Evolutionary conservation across 371 early-diverging fungal species (phyloP), one percentile per base, ranked within the genome.

Genomic region (Edhazardia aedis): DNA sequence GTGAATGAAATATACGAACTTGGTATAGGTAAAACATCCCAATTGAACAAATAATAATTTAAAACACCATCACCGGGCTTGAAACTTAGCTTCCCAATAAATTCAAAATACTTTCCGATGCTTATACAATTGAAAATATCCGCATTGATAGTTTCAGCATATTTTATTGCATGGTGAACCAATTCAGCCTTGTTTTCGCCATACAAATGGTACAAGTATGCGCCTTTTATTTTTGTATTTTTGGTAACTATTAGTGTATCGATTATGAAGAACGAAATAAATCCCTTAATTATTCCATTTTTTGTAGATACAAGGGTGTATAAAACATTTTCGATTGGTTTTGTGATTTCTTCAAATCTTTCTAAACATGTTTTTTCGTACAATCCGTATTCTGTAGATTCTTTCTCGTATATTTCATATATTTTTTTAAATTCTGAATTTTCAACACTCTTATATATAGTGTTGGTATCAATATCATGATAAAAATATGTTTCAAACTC

Each of bases 41-140:
- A 68, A 60, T 68, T 68, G 40, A 58, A 68, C 1, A 68, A 52
- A 59, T 68, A 68, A 56, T 68, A 68, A 24, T 62, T 61, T 1
- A 68, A 37, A 12, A 46, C 42, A 30, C 69, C 69, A 43, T 54
- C 57, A 4, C 69, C 69, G 21, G 26, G 28, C 7, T 55, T 43
- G 40, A 68, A 68, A 4, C 51, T 61, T 2, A 45, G 21, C 2
- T 36, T 27, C 6, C 38, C 28, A 21, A 68, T 37, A 29, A 57
- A 49, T n/a, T 36, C 2, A 11, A 23, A 22, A 25, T 56, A 56
- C 26, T 57, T 39, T 37, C 51, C 57, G 21, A 64, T 42, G 6
- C 47, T 52, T 0, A 64, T 29, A 11, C 56, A 47, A 51, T 64
- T 68, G 1, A 68, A 44, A 14, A 68, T 53, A 51, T 64, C 56